Evolutionary conservation across 257 asterid genomes (phyloP), one percentile per base, ranked within the genome.

Genomic region (Anisodus acutangulus): DNA sequence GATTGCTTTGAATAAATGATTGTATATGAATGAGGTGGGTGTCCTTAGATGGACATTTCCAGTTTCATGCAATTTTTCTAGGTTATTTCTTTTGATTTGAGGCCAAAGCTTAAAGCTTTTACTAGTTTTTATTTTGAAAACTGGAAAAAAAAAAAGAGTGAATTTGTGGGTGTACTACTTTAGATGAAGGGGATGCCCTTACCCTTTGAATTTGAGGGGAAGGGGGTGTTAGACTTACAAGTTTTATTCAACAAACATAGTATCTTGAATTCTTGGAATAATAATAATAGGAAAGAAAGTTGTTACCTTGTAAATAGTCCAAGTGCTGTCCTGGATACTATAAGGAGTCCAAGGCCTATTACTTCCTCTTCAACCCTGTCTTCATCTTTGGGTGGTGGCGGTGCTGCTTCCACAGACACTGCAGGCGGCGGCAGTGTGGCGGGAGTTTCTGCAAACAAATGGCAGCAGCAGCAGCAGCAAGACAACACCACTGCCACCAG

Each of bases 141-240:
- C 83, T 87, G 90, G 89, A 78, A 87, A 54, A 82, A 70, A 85
- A 87, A 82, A 70, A 85, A 87, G 59, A 83, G 80, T 45, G 63
- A 63, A 16, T 35, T 80, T 80, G 89, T 88, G 89, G 84, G 69
- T 78, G 35, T 31, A 31, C 86, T 82, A 53, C 70, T 37, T 84
- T 89, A 92, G 92, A 93, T 91, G 98, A 94, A 90, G 97, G 94
- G 96, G 89, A 94, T 92, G 94, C 98, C 99, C 98, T 94, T 96
- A 85, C 93, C 98, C 98, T 93, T 90, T 89, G 94, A 92, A 84
- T 92, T 91, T 90, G 89, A 93, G 92, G 97, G 95, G 93, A 90
- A 94, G 93, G 98, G 97, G 94, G 96, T 87, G 86, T 84, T 92
- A 49, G 91, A 93, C 54, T 90, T 92, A 15, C 92, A 90, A 45